A percentile compares a stretch with the other conserved stretches of the same genome.
These are phyloP conservation scores for Solanum paucissectum DNA, from an alignment of 257 asterid species.

Conservation along the genomic window DNA sequence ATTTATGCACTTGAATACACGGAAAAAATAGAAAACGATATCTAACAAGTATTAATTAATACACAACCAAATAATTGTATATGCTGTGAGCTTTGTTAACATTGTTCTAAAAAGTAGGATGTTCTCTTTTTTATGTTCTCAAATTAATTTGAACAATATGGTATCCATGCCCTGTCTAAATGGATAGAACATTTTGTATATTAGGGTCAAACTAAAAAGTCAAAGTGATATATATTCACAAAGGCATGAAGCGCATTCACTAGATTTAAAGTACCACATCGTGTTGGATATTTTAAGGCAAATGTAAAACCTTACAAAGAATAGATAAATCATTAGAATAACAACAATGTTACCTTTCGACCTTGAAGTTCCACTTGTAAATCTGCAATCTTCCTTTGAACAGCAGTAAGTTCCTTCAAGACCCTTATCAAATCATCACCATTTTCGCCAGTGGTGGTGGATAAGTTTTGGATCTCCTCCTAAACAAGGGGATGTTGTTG, in stretches of 20 bases:
- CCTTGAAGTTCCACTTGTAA: constrained; percentile 99
- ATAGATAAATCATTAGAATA: neutral
- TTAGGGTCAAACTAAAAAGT: neutral
- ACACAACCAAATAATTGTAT: neutral
- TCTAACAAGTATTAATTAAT: neutral
- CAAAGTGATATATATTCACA: neutral
- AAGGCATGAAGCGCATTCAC: neutral
- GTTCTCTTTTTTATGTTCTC: neutral
- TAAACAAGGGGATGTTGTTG: constrained; percentile 17
- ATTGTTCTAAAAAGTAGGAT: neutral
- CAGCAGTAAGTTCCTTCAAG: constrained; percentile 78
- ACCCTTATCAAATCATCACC: constrained; percentile 85
- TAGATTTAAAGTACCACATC: neutral
- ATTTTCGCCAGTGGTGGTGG: constrained; percentile 45
- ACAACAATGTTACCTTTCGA: constrained; percentile 54
- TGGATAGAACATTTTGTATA: neutral
- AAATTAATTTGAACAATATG: neutral
- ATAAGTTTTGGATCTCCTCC: constrained; percentile 67
- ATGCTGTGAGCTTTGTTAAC: neutral
- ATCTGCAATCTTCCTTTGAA: constrained; percentile 88
- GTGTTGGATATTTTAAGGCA: neutral
- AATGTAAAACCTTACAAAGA: neutral
- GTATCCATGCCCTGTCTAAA: neutral
- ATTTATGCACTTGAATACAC: neutral
- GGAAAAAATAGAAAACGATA: neutral